These are phyloP conservation scores for Aureobasidium sp. DNA, from an alignment of 2,329 filamentous ascomycete species.

Conservation along the genomic window DNA sequence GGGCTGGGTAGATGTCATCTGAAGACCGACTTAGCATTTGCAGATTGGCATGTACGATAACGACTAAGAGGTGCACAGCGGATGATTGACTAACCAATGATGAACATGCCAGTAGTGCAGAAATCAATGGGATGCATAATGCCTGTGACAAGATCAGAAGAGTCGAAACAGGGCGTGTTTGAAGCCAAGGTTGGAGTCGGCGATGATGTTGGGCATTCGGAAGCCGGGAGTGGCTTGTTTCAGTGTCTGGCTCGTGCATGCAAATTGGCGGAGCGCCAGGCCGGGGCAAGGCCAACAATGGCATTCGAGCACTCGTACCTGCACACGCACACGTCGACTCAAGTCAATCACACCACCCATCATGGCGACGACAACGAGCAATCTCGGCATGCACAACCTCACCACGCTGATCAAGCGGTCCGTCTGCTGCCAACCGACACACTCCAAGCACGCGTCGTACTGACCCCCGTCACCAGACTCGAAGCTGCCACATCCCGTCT, in stretches of 20 bases:
- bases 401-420: slow-evolving; percentile 98
- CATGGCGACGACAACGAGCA: slow-evolving; percentile 17
- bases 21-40: slow-evolving; percentile 18
- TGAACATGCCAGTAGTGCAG: slow-evolving; percentile 57
- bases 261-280: not conserved
- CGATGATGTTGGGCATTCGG: not conserved
- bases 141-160: not conserved
- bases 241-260: slow-evolving; percentile 7
- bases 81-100: slow-evolving; percentile 43
- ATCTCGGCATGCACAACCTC: slow-evolving; percentile 79
- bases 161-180: not conserved
- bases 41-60: not conserved
- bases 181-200: not conserved
- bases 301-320: not conserved
- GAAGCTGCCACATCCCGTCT: slow-evolving; percentile 94
- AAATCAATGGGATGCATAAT: slow-evolving; percentile 40
- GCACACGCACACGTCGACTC: not conserved
- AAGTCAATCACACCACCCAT: not conserved
- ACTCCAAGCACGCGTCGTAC: slow-evolving; percentile 25
- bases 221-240: slow-evolving; percentile 11
- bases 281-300: not conserved
- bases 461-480: slow-evolving; percentile 59
- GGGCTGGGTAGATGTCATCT: slow-evolving; percentile 88
- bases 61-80: not conserved
- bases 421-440: slow-evolving; percentile 26